Base-by-base conservation (phyloP, 2,329 filamentous ascomycete species). In the Mycosphaerella sp. region DNA sequence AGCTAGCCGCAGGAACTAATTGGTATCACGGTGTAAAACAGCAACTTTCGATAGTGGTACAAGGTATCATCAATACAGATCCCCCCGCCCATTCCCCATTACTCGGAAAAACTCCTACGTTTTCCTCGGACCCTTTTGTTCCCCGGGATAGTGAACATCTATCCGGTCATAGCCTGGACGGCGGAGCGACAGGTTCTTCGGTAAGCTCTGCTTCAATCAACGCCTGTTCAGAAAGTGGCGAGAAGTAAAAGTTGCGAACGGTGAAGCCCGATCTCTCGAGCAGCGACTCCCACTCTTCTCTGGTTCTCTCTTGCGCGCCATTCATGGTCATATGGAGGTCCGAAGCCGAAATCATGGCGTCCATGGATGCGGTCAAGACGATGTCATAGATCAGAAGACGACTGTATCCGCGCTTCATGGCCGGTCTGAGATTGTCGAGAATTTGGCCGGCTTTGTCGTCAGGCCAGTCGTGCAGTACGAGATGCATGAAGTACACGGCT, bases 301-400 rank as follows among this genome's bases (percentile, higher is more conserved):
- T 43, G 51, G 51, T 53, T 38, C 51, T 36, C 38, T 53, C 51
- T 26, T 48, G 44, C 2, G 51, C 51, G n/a, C 38, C 44, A 43
- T 53, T 53, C 51, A 48, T 48, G 5, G 34, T 53, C 51, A 53
- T 53, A 26, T 53, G 43, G 34, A 53, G 12, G 14, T 53, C 51
- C 34, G 43, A 47, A n/a, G 51, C 45, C 29, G 51, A 53, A 10
- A 53, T 45, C 44, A 47, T 47, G 14, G 39, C n/a, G 39, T 53
- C 51, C 45, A 43, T 53, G 26, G 34, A 42, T 2, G 51, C 38
- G 0, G 45, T 36, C 14, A 53, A 38, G 10, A 64, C 56, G 12
- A 62, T 56, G 31, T 65, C 62, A 41, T 62, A 56, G 45, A 65
- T 56, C 46, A 65, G 42, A 7, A 65, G 38, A 44, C 58, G 54